Evolutionary conservation across 1,284 basidiomycete species (phyloP).

Genomic region (Naganishia sp.): DNA sequence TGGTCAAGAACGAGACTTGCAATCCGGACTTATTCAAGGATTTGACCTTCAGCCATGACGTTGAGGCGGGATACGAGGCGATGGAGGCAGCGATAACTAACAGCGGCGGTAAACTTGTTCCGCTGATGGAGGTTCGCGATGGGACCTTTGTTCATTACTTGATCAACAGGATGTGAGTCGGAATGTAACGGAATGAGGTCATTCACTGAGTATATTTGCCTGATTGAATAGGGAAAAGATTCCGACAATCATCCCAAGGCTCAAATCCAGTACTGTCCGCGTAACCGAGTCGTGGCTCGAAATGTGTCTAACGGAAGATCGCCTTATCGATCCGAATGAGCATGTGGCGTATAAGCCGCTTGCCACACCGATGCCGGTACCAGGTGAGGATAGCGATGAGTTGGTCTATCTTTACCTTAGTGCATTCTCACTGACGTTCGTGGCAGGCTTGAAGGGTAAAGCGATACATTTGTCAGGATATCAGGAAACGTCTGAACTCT

Average conservation of each 20-base stretch:
- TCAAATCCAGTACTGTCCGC: constrained; percentile 28
- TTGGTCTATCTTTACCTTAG: neutral
- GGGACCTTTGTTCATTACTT: constrained; percentile 48
- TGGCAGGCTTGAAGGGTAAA: constrained; percentile 13
- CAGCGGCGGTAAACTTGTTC: constrained; percentile 43
- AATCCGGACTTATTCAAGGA: constrained; percentile 42
- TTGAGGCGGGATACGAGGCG: constrained; percentile 41
- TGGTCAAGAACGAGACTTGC: constrained; percentile 20
- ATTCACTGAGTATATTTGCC: neutral
- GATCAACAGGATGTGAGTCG: constrained; percentile 48
- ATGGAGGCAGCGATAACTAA: constrained; percentile 43
- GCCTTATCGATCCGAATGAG: constrained; percentile 41
- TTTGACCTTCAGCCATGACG: constrained; percentile 44
- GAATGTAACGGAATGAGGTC: neutral
- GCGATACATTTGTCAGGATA: constrained; percentile 24
- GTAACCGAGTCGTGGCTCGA: constrained; percentile 55
- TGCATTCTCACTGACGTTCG: neutral
- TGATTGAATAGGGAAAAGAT: constrained; percentile 4
- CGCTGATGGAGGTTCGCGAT: constrained; percentile 39
- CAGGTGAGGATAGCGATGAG: constrained; percentile 32
- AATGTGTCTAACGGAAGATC: constrained; percentile 45
- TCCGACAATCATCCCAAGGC: constrained; percentile 2
- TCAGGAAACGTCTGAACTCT: constrained; percentile 21
- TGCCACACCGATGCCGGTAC: constrained; percentile 41
- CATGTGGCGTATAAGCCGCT: constrained; percentile 49